Evolutionary conservation across 345 rosid species (phyloP), one percentile per base, ranked within the genome.

Genomic region (Luvunga scandens): DNA sequence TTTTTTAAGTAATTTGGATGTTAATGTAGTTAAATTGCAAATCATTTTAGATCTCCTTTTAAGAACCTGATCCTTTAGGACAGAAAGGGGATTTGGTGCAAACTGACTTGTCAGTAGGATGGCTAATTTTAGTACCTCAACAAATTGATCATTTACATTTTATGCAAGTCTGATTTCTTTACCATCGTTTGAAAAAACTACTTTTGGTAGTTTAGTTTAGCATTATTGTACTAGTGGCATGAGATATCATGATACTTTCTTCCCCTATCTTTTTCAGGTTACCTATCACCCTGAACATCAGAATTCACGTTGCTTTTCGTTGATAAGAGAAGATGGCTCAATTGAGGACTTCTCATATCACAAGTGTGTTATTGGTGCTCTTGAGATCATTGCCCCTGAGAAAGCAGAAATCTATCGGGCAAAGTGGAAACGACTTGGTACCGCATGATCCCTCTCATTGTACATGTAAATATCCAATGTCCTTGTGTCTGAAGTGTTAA

Each of bases 311-410:
- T 96, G 99, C 86, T 94, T 96, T 71, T 83, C 85, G 27, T 78
- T 94, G 78, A 89, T 87, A 33, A 89, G 97, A 84, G 75, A 65
- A 19, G 98, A 96, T 9, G 97, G 92, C 25, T 87, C 97, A 39
- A 34, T 62, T 0, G 98, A 91, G 83, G 98, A 92, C 78, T 96
- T 96, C 82, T 96, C 98, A 0, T 96, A 94, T 72, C 97, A 75
- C 67, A 96, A 94, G 74, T 96, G 99, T 79, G 87, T 94, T 21
- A 53, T 77, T 10, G 90, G 91, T 13, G 98, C 98, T 66, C 92
- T 90, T 22, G 86, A 88, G 86, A 81, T 92, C 76, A 86, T 94
- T 75, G 95, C 93, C 4, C 98, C 99, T 6, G 22, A 13, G 9
- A 87, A 73, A 82, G 87, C 89, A 19, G 75, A 85, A 69, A 83